phyloP scores from a whole-genome alignment of 257 asterid species.

The Perilla frutescens region DNA sequence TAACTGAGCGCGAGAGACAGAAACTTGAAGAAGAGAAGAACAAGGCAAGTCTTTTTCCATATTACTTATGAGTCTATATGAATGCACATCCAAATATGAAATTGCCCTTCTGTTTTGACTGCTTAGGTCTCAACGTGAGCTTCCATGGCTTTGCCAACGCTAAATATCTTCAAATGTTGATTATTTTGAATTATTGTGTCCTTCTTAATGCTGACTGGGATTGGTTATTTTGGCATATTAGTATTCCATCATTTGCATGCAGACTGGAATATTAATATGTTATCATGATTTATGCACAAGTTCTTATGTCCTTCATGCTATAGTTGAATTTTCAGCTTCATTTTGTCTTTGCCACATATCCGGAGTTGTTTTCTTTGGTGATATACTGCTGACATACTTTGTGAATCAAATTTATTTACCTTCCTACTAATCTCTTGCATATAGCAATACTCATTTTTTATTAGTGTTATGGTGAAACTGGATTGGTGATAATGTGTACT shows the following conservation, averaged over 20 bases:
- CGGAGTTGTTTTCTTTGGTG: not conserved
- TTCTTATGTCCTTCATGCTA: not conserved
- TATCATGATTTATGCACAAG: not conserved
- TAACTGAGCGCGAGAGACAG: constrained; percentile 70
- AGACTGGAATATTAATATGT: constrained; percentile 6
- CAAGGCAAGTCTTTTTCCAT: constrained; percentile 48
- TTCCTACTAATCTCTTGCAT: not conserved
- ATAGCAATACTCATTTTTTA: constrained; percentile 3
- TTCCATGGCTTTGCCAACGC: constrained; percentile 6
- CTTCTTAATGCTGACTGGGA: not conserved
- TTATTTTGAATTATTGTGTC: not conserved
- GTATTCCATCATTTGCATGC: constrained; percentile 1
- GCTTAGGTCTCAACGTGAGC: not conserved
- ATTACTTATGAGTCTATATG: not conserved
- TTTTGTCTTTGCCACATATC: not conserved
- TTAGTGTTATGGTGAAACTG: constrained; percentile 7
- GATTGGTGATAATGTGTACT: constrained; percentile 18
- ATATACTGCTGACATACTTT: not conserved
- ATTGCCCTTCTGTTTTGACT: constrained; percentile 2
- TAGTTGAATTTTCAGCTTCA: not conserved
- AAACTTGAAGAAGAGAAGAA: constrained; percentile 82
- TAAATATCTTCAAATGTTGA: not conserved
- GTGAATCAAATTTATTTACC: constrained; percentile 11
- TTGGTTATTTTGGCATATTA: not conserved
- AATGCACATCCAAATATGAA: not conserved